Evolutionary conservation across 306 rosid species (phyloP).

Genomic region (Inga oerstediana): DNA sequence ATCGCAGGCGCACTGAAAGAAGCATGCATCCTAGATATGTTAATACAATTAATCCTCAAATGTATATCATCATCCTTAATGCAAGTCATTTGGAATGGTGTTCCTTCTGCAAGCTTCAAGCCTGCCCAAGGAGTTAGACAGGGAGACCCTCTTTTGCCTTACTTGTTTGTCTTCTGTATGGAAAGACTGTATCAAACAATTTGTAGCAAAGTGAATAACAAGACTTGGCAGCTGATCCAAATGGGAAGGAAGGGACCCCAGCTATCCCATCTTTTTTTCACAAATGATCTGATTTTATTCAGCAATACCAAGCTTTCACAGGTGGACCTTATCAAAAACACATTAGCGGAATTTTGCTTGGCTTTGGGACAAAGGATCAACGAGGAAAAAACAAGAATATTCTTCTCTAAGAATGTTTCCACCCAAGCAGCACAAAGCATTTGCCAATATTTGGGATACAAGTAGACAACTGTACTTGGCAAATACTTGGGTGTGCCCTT

Average conservation of each 20-base stretch:
- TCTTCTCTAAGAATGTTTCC: too few relatives aligned
- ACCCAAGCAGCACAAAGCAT: neutral
- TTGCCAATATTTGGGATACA: neutral
- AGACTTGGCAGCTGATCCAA: neutral
- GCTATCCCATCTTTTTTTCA: neutral
- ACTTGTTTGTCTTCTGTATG: neutral
- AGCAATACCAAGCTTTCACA: neutral
- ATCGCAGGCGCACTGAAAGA: too few relatives aligned
- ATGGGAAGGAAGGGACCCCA: neutral
- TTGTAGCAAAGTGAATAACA: accelerated
- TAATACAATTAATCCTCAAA: too few relatives aligned
- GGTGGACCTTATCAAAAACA: too few relatives aligned
- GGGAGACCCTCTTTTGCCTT: neutral
- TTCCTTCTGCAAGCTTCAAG: neutral
- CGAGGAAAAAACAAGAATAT: neutral
- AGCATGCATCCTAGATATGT: too few relatives aligned
- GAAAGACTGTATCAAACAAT: neutral
- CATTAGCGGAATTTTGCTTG: neutral
- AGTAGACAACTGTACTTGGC: neutral
- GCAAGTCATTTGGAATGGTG: neutral
- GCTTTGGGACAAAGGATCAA: neutral
- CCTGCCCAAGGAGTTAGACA: accelerated
- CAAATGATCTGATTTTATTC: too few relatives aligned
- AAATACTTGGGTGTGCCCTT: neutral
- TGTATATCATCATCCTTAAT: neutral